Conservation (phyloP, 1,139 yeast genomes). For the Suhomyces taliae region DNA sequence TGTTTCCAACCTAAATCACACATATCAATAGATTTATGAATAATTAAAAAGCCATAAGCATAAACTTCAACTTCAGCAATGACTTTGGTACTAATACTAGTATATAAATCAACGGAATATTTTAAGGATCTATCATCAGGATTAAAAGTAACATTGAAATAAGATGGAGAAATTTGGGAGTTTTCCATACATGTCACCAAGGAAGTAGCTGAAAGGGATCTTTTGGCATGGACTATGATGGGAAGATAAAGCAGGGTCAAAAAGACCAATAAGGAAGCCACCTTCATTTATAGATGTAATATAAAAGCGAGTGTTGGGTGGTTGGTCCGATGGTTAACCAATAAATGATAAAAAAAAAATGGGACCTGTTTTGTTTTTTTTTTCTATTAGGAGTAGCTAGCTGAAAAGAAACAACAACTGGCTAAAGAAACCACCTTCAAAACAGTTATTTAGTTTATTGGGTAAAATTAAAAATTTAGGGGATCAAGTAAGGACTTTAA, state of each 20-base stretch:
- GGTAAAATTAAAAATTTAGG: too few species aligned
- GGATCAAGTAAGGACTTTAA: not conserved
- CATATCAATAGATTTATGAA: slow-evolving; percentile 51
- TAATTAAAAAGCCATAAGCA: slow-evolving; percentile 73
- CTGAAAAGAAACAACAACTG: not conserved
- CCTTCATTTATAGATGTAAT: not conserved
- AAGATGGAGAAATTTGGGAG: slow-evolving; percentile 63
- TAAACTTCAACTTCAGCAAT: slow-evolving; percentile 62
- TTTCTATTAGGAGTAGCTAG: not conserved
- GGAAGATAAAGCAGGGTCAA: slow-evolving; percentile 6
- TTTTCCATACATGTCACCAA: slow-evolving; percentile 73
- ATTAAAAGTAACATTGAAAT: slow-evolving; percentile 64
- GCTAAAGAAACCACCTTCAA: not conserved
- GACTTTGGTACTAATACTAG: slow-evolving; percentile 59
- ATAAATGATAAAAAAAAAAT: too few species aligned
- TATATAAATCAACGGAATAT: slow-evolving; percentile 60
- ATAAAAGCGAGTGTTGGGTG: not conserved
- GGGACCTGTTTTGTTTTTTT: too few species aligned
- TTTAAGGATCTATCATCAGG: slow-evolving; percentile 63
- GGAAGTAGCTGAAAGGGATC: slow-evolving; percentile 60
- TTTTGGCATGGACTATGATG: slow-evolving; percentile 22
- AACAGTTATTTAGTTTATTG: too few species aligned
- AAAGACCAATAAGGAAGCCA: slow-evolving; percentile 3
- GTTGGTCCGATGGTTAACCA: not conserved
- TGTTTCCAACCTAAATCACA: slow-evolving; percentile 72